Evolutionary conservation across 1,139 yeast genomes (phyloP).

Genomic region (Yarrowia galli): DNA sequence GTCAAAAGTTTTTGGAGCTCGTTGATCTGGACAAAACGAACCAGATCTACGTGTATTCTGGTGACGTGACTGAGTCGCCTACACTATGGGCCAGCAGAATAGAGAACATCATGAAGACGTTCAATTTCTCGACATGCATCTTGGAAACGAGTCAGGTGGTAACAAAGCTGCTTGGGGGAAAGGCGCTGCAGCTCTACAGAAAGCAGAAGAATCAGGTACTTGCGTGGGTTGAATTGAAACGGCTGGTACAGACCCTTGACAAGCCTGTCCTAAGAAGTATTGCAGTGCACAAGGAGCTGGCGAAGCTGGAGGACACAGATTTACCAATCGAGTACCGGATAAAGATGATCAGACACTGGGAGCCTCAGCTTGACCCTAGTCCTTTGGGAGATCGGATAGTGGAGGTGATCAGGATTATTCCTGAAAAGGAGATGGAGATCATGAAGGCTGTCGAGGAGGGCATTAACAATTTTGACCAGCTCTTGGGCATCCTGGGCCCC

Average conservation of each 20-base stretch:
- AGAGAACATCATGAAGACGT: conserved; percentile 36
- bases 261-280: conserved; percentile 27
- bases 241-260: conserved; percentile 14
- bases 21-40: conserved; percentile 2
- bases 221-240: conserved; percentile 25
- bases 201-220: conserved; percentile 17
- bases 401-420: conserved; percentile 17
- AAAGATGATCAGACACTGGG: conserved; percentile 26
- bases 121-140: conserved; percentile 36
- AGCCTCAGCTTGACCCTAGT: conserved; percentile 29
- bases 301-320: conserved; percentile 25
- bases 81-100: conserved; percentile 31
- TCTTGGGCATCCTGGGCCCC: conserved; percentile 2
- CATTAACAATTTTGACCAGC: conserved; percentile 23
- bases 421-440: conserved; percentile 27
- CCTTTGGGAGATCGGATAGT: conserved; percentile 30
- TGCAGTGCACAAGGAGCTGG: conserved; percentile 24
- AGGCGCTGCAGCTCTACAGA: conserved; percentile 29
- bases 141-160: conserved; percentile 31
- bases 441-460: conserved; percentile 16
- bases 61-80: conserved; percentile 26
- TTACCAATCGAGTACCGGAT: conserved; percentile 23
- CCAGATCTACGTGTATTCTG: conserved; percentile 20
- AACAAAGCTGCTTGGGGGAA: conserved; percentile 9
- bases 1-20: conserved; percentile 34